A percentile compares a stretch with the other conserved stretches of the same genome.
These are phyloP conservation scores for Beauveria varroae DNA, from an alignment of 2,329 filamentous ascomycete species.

Conservation along the genomic window DNA sequence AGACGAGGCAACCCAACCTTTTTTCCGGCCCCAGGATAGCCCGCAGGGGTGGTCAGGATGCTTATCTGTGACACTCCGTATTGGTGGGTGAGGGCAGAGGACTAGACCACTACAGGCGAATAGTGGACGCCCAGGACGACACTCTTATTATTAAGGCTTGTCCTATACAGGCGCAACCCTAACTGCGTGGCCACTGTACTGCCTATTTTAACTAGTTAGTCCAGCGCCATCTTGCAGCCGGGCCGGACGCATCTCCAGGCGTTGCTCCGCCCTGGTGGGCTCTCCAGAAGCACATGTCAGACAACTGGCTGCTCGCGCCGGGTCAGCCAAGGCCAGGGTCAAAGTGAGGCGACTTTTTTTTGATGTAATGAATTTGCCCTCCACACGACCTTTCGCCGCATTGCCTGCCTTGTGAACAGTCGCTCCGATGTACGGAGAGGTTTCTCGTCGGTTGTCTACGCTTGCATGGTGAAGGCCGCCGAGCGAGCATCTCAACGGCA, in stretches of 20 bases:
- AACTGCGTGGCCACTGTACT: neutral
- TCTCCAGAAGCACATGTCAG: slow-evolving; percentile 17
- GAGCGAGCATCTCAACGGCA: neutral
- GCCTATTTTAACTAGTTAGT: neutral
- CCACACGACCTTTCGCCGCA: neutral
- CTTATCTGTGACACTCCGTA: slow-evolving; percentile 12
- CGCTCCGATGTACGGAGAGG: slow-evolving; percentile 6
- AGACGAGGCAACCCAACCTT: neutral
- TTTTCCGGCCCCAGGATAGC: neutral
- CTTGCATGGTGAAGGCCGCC: neutral
- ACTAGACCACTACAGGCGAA: neutral
- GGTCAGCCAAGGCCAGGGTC: slow-evolving; percentile 14
- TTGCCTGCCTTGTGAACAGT: neutral
- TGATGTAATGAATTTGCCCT: neutral
- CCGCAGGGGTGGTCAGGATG: slow-evolving; percentile 1
- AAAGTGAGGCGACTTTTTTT: slow-evolving; percentile 8
- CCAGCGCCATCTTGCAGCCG: slow-evolving; percentile 2
- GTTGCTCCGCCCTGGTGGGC: neutral
- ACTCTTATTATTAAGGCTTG: no score
- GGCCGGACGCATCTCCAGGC: slow-evolving; percentile 5
- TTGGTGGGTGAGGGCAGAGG: slow-evolving; percentile 3
- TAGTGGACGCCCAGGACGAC: neutral
- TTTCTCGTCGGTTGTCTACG: neutral
- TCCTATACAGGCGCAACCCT: no score
- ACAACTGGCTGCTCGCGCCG: slow-evolving; percentile 15